phyloP scores from a whole-genome alignment of 345 rosid genomes.

The Ceriops zippeliana region DNA sequence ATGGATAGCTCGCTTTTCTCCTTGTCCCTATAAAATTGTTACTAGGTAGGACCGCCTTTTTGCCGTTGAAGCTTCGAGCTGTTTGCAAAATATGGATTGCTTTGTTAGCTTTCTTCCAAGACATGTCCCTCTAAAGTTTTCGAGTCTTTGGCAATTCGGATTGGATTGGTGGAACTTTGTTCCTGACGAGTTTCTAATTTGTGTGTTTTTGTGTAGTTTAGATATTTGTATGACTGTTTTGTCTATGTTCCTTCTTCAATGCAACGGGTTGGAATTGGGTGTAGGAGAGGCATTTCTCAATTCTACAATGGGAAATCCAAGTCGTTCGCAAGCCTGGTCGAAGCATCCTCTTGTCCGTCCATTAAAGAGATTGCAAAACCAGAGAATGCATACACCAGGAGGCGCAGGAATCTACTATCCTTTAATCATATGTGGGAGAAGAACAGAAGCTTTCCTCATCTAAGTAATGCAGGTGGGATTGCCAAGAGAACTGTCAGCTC shows the following conservation, averaged over 20 bases:
- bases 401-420: constrained; percentile 55
- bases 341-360: constrained; percentile 44
- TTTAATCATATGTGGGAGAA: constrained; percentile 64
- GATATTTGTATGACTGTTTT: background rate
- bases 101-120: no score
- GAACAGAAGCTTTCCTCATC: constrained; percentile 28
- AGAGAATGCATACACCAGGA: constrained; percentile 59
- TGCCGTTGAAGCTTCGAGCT: no score
- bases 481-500: constrained; percentile 56
- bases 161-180: no score
- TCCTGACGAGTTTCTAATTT: no score
- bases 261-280: constrained; percentile 2
- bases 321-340: constrained; percentile 60
- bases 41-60: no score
- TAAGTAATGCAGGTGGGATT: constrained; percentile 42
- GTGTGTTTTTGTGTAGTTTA: background rate
- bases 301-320: constrained; percentile 82
- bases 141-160: no score
- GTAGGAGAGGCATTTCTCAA: constrained; percentile 79
- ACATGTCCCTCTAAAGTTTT: no score
- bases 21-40: no score
- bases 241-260: background rate
- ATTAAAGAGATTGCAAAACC: constrained; percentile 66
- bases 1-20: no score
- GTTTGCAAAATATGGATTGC: no score